Evolutionary conservation across 352 stramenopile genomes (phyloP), one percentile per base, ranked within the genome.

Genomic region (Pythium angustatum): DNA sequence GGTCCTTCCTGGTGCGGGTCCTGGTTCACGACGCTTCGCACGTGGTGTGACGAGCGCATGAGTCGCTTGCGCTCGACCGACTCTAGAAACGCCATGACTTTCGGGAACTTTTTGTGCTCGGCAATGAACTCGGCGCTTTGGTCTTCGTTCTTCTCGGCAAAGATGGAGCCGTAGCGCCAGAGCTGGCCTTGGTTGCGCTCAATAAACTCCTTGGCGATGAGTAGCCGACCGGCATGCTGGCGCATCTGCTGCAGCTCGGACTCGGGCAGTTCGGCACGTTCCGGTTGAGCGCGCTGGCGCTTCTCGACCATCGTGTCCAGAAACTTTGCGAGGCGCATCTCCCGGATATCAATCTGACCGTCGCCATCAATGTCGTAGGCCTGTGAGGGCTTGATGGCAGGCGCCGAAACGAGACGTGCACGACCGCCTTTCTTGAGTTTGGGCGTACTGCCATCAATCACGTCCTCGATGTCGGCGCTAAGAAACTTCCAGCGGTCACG

Each of bases 291-390:
- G 17, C 28, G 30, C 21, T 59, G 53, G 17, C 75, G 70, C 58
- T 77, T 71, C 10, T 75, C 64, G 15, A 86, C 67, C 69, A 90
- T 85, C 15, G 62, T 66, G 38, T 90, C 78, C 5, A 88, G 59
- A 44, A 86, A 84, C 62, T 87, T 88, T 21, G 75, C 79, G 45
- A 90, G 61, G 12, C 77, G 78, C 81, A 88, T 84, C 57, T 90
- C 81, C 12, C 81, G 81, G 21, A 87, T 72, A 43, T 90, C 81
- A 54, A 90, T 72, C 31, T 84, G 66, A 0, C 81, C 81, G 40
- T 90, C 81, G 28, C 81, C 78, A 44, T 90, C 78, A 57, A 88
- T 90, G 55, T 90, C 81, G 34, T 85, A 88, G 28, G 73, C 79
- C 5, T 26, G 57, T 58, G 58, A 26, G 26, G 45, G n/a, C 40